Conservation (phyloP, 345 rosid genomes). For the Brassica rapa region DNA sequence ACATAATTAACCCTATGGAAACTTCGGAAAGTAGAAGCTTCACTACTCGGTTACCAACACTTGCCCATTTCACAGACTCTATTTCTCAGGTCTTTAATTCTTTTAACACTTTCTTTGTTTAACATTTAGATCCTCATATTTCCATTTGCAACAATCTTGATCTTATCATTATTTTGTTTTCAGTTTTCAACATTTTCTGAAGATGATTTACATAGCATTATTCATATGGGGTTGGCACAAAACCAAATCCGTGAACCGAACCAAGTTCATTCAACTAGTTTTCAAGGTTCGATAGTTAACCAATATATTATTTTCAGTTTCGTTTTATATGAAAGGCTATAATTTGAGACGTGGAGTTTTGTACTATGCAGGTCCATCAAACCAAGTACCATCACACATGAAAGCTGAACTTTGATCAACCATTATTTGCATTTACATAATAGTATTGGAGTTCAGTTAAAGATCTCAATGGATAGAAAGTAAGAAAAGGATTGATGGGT, state of each 20-base stretch:
- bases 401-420: conserved; percentile 59
- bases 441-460: conserved; percentile 3
- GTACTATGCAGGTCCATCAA: conserved; percentile 54
- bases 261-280: conserved; percentile 26
- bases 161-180: neutral
- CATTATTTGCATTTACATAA: conserved; percentile 37
- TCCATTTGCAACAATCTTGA: neutral
- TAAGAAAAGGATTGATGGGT: conserved; percentile 42
- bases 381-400: conserved; percentile 47
- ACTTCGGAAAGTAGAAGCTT: conserved; percentile 43
- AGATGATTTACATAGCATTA: conserved; percentile 75
- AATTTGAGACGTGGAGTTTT: conserved; percentile 11
- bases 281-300: conserved; percentile 40
- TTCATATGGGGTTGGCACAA: conserved; percentile 74
- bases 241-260: conserved; percentile 42
- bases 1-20: conserved; percentile 51
- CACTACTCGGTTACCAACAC: conserved; percentile 51
- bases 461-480: conserved; percentile 32
- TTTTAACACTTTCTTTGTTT: neutral
- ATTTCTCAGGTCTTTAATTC: conserved; percentile 50
- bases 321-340: neutral
- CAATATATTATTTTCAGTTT: neutral
- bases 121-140: neutral
- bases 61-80: conserved; percentile 47
- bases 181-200: conserved; percentile 61